A percentile compares a stretch with the other conserved stretches of the same genome.
Conservation (phyloP, 495 filamentous ascomycete species). For the Aspergillus olivimuriae region DNA sequence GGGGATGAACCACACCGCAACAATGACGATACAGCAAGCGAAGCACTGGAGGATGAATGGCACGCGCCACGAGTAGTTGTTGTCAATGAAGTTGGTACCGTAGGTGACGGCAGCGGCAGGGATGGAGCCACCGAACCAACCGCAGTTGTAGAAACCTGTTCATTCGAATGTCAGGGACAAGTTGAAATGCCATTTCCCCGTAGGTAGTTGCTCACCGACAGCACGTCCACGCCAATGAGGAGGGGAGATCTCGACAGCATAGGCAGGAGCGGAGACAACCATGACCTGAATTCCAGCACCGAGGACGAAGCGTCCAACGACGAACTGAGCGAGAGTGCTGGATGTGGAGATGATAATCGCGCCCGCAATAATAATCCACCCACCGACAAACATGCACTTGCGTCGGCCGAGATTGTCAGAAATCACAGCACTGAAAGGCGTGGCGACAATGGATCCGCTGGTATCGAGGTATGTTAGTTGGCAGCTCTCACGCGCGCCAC, state of each 20-base stretch:
- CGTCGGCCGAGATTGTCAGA: constrained; percentile 49
- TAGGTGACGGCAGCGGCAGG: constrained; percentile 36
- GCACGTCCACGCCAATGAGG: constrained; percentile 61
- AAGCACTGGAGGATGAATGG: constrained; percentile 43
- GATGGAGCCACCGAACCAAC: constrained; percentile 52
- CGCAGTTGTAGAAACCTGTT: constrained; percentile 52
- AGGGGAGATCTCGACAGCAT: constrained; percentile 73
- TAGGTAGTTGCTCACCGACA: constrained; percentile 41
- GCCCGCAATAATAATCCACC: constrained; percentile 54
- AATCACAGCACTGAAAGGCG: constrained; percentile 27
- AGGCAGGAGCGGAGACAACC: constrained; percentile 66
- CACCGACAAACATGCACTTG: constrained; percentile 63
- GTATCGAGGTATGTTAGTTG: neutral
- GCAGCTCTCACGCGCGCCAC: too few relatives aligned
- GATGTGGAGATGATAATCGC: constrained; percentile 47
- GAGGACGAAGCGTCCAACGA: constrained; percentile 71
- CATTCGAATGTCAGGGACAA: neutral
- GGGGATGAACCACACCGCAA: constrained; percentile 53
- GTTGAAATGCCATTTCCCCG: too few relatives aligned
- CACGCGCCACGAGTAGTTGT: constrained; percentile 48
- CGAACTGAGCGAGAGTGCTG: constrained; percentile 48
- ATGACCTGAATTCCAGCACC: constrained; percentile 71
- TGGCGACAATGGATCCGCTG: constrained; percentile 48
- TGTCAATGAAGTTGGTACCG: constrained; percentile 33
- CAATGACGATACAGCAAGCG: constrained; percentile 45